Conservation (phyloP, 2,329 filamentous ascomycete species). For the Ophiostoma pallidulum region DNA sequence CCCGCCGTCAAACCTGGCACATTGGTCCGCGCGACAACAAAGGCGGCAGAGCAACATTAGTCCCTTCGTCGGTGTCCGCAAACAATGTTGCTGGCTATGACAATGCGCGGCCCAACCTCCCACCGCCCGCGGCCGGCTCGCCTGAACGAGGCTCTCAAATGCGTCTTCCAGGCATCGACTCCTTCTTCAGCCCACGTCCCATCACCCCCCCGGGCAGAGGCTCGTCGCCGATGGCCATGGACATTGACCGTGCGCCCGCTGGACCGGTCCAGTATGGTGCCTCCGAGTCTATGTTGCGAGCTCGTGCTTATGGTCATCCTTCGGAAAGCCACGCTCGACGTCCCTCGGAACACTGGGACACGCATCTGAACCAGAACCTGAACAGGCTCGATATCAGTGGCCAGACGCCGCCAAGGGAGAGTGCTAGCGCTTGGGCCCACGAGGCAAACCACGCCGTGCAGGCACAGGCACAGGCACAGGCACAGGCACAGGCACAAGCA, state of each 20-base stretch:
- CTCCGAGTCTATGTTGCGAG: constrained; percentile 25
- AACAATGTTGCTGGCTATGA: too few species aligned
- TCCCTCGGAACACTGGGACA: constrained; percentile 47
- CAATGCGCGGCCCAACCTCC: too few species aligned
- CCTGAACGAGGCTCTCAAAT: constrained; percentile 44
- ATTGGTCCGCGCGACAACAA: constrained; percentile 61
- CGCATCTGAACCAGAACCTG: constrained; percentile 55
- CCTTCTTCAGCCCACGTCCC: constrained; percentile 48
- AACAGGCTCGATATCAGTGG: constrained; percentile 55
- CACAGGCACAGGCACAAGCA: too few species aligned
- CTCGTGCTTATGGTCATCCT: constrained; percentile 18
- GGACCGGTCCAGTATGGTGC: constrained; percentile 25
- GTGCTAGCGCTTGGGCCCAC: constrained; percentile 45
- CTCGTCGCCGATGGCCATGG: constrained; percentile 69
- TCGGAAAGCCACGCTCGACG: constrained; percentile 40
- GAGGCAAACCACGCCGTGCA: constrained; percentile 47
- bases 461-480: constrained; percentile 27
- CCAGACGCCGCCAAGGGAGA: constrained; percentile 41
- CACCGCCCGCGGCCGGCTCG: constrained; percentile 31
- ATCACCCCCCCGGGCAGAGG: constrained; percentile 54
- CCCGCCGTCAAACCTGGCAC: constrained; percentile 84
- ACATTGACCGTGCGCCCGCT: constrained; percentile 33
- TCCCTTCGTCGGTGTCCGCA: background rate
- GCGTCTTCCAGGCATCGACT: constrained; percentile 81
- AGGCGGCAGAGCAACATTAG: constrained; percentile 16